Percentiles rank a stretch among this genome's conserved stretches.
These are phyloP conservation scores for Trichosporon sp. DNA, from an alignment of 1,284 basidiomycete genomes.

Conservation along the genomic window DNA sequence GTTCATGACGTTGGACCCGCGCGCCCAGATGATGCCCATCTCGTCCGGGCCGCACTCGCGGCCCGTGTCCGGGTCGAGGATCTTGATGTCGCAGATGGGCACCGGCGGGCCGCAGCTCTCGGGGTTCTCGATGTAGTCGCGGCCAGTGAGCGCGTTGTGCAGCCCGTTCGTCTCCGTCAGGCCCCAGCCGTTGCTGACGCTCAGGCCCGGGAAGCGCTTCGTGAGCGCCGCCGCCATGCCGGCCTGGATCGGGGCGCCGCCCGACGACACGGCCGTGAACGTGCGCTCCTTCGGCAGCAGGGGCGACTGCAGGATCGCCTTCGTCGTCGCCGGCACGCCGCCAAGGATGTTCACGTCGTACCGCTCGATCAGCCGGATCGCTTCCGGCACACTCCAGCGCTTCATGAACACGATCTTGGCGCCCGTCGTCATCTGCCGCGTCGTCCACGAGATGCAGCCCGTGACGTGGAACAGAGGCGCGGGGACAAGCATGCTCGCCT, in stretches of 20 bases:
- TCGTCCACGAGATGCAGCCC: conserved; percentile 41
- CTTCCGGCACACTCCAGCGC: conserved; percentile 35
- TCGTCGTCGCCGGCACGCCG: conserved; percentile 42
- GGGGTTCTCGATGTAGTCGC: conserved; percentile 29
- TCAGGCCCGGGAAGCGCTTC: conserved; percentile 31
- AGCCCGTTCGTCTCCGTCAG: conserved; percentile 46
- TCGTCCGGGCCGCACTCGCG: conserved; percentile 24
- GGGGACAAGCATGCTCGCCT: conserved; percentile 30
- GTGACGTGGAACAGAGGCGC: conserved; percentile 46
- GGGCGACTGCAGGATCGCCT: conserved; percentile 34
- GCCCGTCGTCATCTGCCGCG: conserved; percentile 47
- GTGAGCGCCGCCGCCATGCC: conserved; percentile 35
- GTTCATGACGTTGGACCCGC: conserved; percentile 44
- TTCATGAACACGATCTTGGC: conserved; percentile 39
- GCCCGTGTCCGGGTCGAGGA: conserved; percentile 33
- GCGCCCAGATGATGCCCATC: conserved; percentile 30
- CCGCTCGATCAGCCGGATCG: conserved; percentile 28
- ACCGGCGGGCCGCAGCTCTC: conserved; percentile 29
- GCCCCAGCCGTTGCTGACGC: conserved; percentile 36
- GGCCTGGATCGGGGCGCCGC: conserved; percentile 40
- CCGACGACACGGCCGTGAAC: conserved; percentile 40
- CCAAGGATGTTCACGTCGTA: conserved; percentile 26
- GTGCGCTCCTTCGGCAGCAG: conserved; percentile 26
- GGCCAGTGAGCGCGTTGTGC: conserved; percentile 35
- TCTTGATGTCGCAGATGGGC: conserved; percentile 32